Evolutionary conservation across 768 basidiomycete genomes (phyloP).

Genomic region (Termitomyces sp.): DNA sequence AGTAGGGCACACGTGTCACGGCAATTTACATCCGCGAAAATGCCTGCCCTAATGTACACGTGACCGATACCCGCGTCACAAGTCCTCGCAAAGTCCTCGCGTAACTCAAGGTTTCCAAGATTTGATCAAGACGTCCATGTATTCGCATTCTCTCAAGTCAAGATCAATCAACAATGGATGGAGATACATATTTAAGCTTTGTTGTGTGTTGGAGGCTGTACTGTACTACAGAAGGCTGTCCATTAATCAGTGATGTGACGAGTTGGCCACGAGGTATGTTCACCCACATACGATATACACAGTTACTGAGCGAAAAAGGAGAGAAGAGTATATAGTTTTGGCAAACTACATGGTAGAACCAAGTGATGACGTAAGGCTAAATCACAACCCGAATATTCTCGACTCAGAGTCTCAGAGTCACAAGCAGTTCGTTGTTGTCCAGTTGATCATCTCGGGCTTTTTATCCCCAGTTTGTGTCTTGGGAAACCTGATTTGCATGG

Average conservation of each 20-base stretch:
- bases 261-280: neutral
- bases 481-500: neutral
- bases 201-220: neutral
- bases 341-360: neutral
- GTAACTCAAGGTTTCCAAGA: neutral
- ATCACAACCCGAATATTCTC: neutral
- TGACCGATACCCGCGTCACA: neutral
- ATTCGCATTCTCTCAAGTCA: neutral
- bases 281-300: neutral
- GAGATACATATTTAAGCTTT: neutral
- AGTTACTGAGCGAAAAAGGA: neutral
- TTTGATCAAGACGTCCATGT: neutral
- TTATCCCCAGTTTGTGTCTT: neutral
- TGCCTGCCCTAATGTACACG: neutral
- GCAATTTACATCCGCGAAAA: neutral
- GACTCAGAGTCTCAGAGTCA: no score
- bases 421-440: neutral
- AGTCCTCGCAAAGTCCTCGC: no score
- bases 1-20: no score
- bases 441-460: neutral
- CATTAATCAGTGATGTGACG: neutral
- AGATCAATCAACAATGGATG: neutral
- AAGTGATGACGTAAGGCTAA: neutral
- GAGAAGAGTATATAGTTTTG: no score
- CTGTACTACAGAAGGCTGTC: neutral